Conservation (phyloP, 2,329 filamentous ascomycete species). For the Ophiostoma ulmi region DNA sequence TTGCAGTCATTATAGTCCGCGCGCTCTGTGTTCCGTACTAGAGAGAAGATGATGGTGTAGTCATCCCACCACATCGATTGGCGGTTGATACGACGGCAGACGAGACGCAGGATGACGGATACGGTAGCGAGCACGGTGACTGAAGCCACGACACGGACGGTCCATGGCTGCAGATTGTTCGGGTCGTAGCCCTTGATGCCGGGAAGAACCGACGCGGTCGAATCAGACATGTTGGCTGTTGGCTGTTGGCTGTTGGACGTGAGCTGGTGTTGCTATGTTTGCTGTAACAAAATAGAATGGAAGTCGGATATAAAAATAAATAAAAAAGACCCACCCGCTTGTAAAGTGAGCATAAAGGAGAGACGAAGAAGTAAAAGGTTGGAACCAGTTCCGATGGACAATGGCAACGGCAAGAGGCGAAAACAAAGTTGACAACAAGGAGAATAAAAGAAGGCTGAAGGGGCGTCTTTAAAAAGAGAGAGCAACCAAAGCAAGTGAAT, state of each 20-base stretch:
- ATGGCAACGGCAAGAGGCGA: background rate
- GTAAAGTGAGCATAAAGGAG: background rate
- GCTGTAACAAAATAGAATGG: too few species aligned
- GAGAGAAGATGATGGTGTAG: slow-evolving; percentile 6
- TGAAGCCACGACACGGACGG: slow-evolving; percentile 7
- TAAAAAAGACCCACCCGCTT: background rate
- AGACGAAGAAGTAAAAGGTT: background rate
- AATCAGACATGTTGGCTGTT: background rate
- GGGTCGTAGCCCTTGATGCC: slow-evolving; percentile 14
- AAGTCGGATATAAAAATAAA: background rate
- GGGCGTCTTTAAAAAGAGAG: background rate
- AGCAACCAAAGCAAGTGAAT: background rate
- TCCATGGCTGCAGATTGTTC: slow-evolving; percentile 11
- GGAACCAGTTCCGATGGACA: slow-evolving; percentile 8
- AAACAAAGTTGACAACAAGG: background rate
- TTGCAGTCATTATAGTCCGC: background rate
- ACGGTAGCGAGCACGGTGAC: slow-evolving; percentile 6
- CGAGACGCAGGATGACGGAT: background rate
- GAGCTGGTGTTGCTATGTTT: background rate
- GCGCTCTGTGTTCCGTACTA: background rate
- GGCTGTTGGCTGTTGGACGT: background rate
- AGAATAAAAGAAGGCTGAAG: slow-evolving; percentile 2
- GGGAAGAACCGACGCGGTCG: background rate
- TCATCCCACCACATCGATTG: slow-evolving; percentile 12
- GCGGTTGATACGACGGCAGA: background rate